phyloP scores from a whole-genome alignment of 805 yeast genomes.

The Blastobotrys chiropterorum region DNA sequence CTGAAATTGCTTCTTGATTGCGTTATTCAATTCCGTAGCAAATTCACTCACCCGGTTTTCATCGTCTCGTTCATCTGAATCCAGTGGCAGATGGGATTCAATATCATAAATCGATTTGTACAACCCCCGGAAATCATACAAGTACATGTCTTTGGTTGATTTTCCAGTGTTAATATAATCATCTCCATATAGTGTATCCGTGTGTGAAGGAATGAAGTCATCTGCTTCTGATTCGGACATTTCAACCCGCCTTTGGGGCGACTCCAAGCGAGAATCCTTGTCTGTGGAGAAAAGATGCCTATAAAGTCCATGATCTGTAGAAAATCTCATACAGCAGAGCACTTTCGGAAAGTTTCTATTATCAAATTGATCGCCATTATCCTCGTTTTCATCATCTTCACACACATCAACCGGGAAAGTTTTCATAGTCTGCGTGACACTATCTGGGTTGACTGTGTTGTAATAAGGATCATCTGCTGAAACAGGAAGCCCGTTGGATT shows the following conservation, averaged over 20 bases:
- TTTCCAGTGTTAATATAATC: not conserved
- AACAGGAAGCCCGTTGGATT: constrained; percentile 32
- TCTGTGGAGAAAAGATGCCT: constrained; percentile 11
- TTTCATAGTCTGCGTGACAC: constrained; percentile 6
- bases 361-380: not conserved
- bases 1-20: constrained; percentile 1
- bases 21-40: not conserved
- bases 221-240: not conserved
- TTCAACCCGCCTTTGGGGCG: not conserved
- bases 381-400: not conserved
- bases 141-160: not conserved
- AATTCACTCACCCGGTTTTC: constrained; percentile 5
- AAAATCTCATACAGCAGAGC: constrained; percentile 6
- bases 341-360: constrained; percentile 6
- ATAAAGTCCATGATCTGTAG: constrained; percentile 8
- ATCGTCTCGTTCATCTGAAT: not conserved
- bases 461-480: constrained; percentile 36
- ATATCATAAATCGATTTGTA: constrained; percentile 1
- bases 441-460: constrained; percentile 11
- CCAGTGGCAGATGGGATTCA: not conserved
- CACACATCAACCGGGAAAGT: constrained; percentile 4
- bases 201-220: not conserved
- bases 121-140: constrained; percentile 8
- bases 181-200: not conserved
- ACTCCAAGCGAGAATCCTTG: not conserved